A percentile compares a stretch with the other conserved stretches of the same genome.
Evolutionary conservation across 2,329 filamentous ascomycete species (phyloP).

Genomic region (Dactylella cylindrospora): DNA sequence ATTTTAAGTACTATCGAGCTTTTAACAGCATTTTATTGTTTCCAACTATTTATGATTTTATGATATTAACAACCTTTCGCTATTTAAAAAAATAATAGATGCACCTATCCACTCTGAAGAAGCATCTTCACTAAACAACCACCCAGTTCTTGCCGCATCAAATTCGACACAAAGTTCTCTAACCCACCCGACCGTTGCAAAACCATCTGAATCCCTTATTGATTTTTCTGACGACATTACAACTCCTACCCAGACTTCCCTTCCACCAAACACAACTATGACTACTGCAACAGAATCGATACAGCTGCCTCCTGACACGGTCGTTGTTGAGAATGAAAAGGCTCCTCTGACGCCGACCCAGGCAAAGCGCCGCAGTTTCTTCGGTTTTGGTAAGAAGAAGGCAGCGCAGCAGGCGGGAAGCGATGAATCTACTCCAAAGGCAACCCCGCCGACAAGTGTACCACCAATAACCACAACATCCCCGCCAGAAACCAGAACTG

Average conservation of each 20-base stretch:
- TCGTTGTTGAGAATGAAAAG: constrained; percentile 35
- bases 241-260: constrained; percentile 1
- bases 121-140: constrained; percentile 37
- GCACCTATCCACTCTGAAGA: constrained; percentile 40
- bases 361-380: constrained; percentile 53
- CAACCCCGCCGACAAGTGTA: constrained; percentile 49
- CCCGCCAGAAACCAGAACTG: constrained; percentile 28
- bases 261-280: constrained; percentile 15
- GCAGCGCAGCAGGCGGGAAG: constrained; percentile 55
- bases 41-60: too few relatives aligned
- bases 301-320: constrained; percentile 37
- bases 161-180: constrained; percentile 23
- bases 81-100: too few relatives aligned
- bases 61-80: too few relatives aligned
- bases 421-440: constrained; percentile 49
- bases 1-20: too few relatives aligned
- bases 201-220: constrained; percentile 22
- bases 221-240: constrained; percentile 14
- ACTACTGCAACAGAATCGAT: constrained; percentile 40
- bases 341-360: constrained; percentile 38
- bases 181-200: constrained; percentile 3
- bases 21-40: too few relatives aligned
- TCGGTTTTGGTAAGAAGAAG: constrained; percentile 66
- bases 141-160: constrained; percentile 36
- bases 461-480: constrained; percentile 53